Evolutionary conservation across 2,329 filamentous ascomycete species (phyloP), one percentile per base, ranked within the genome.

Genomic region (Conoideocrella luteorostrata): DNA sequence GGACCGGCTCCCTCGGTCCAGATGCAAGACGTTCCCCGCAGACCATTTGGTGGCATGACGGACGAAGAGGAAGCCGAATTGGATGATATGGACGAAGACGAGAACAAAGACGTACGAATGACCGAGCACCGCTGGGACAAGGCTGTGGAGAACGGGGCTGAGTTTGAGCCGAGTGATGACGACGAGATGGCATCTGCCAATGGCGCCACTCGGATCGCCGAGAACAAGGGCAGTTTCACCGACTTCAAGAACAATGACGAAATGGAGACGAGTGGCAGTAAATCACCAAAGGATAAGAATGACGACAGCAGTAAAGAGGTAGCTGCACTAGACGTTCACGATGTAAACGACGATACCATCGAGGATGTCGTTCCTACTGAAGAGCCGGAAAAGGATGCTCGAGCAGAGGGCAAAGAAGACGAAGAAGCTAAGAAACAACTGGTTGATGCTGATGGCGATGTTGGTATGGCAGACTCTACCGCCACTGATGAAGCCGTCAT

Each of bases 1-100:
- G 80, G 87, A 33, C 85, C 86, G 26, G 88, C 84, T 0, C 93
- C 93, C 2, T 95, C 89, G 17, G 88, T 96, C 17, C 89, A 96
- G 64, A 86, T 95, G 79, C 84, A 88, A 50, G 86, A 94, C 52
- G 74, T 83, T 5, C 80, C 80, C 4, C 74, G 80, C 15, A 75
- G 77, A 43, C 76, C 78, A 1, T 68, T 84, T 26, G 75, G 72
- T 24, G 76, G 78, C 23, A 78, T 81, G 66, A 76, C 79, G 0
- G 80, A 84, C 40, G 80, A 84, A 47, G 80, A 84, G 51, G 80
- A 84, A 36, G 80, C 76, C 10, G 77, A 80, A 52, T 63, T 82
- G 6, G 77, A 84, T 47, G 79, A 84, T 50, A 61, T 87, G 2
- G 90, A 97, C 50, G 87, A 88, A 42, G 90, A 96, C 51, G 78